Base-by-base conservation (phyloP, 345 rosid genomes). In the Hibiscus tridactylites region DNA sequence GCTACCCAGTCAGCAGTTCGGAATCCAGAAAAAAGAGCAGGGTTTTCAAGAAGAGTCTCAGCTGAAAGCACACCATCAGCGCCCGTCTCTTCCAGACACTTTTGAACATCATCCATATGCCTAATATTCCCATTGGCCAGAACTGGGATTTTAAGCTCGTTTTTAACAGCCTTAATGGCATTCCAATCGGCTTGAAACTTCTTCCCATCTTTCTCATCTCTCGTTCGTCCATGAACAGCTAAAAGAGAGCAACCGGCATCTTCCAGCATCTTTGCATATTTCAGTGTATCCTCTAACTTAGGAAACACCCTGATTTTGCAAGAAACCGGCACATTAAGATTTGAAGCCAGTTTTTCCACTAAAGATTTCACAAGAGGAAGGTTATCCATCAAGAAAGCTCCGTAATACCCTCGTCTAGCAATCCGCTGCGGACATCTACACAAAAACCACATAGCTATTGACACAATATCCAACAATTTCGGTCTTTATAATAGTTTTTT, bases 351-450 rank as follows among this genome's bases (percentile, higher is more conserved):
- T 73, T 92, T 95, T 68, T 89, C 93, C 29, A 95, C 97, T 15
- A 95, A 79, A 21, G 96, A 86, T 76, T 90, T 88, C 68, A 92
- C 90, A 3, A 95, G 83, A 37, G 94, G 96, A 74, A 95, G 96
- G 67, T 95, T 87, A 80, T 95, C 98, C 99, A 95, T 95, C 71
- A 95, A 53, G 77, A 95, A 95, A 17, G 98, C 99, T 70, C 99
- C 99, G 46, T 95, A 95, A 64, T 92, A 67, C 21, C 99, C 98
- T 56, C 97, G 81, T 79, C 78, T 83, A 2, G 99, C 99, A 65
- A 95, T 88, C 46, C 62, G n/a, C 17, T 59, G 62, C 15, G 62
- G 62, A 59, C 99, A 95, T 62, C 98, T 95, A 78, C 57, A 83
- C 8, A 70, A 50, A 67, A 29, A 24, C 46, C 26, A 21, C 29